Evolutionary conservation across 306 rosid species (phyloP).

Genomic region (Abrus precatorius): DNA sequence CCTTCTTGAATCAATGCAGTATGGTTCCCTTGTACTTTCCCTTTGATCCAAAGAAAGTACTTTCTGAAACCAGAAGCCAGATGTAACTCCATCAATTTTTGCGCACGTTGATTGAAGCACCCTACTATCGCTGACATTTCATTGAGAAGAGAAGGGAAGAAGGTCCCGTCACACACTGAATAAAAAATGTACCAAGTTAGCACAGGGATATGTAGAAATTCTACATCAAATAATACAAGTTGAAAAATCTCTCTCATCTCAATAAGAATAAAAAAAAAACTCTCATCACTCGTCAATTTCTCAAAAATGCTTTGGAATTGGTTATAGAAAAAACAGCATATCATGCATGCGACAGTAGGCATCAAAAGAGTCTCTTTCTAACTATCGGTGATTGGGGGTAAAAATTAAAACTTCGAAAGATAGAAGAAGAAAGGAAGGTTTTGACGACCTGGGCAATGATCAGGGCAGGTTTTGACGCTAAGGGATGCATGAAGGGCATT

Average conservation of each 20-base stretch:
- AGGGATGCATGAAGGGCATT: constrained; percentile 44
- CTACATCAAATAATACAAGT: constrained; percentile 9
- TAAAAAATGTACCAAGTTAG: neutral
- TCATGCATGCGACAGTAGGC: constrained; percentile 30
- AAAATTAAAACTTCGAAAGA: neutral
- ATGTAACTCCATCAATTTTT: constrained; percentile 79
- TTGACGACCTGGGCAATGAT: constrained; percentile 75
- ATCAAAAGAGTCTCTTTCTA: neutral
- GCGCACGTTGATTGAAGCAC: constrained; percentile 84
- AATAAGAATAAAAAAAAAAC: neutral
- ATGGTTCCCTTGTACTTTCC: constrained; percentile 61
- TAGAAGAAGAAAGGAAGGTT: neutral
- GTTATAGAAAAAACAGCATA: neutral
- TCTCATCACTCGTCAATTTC: no score
- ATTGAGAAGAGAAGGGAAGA: constrained; percentile 89
- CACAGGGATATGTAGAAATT: neutral
- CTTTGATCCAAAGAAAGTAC: constrained; percentile 77
- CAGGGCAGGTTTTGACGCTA: constrained; percentile 61
- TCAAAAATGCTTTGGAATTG: constrained; percentile 19
- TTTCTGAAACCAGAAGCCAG: constrained; percentile 87
- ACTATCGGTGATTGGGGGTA: neutral
- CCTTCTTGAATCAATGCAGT: constrained; percentile 75
- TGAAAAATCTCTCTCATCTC: neutral
- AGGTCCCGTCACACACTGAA: constrained; percentile 92
- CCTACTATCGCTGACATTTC: constrained; percentile 92